phyloP scores from a whole-genome alignment of 2,329 filamentous ascomycete genomes.

The Phyllosticta ampelicida region DNA sequence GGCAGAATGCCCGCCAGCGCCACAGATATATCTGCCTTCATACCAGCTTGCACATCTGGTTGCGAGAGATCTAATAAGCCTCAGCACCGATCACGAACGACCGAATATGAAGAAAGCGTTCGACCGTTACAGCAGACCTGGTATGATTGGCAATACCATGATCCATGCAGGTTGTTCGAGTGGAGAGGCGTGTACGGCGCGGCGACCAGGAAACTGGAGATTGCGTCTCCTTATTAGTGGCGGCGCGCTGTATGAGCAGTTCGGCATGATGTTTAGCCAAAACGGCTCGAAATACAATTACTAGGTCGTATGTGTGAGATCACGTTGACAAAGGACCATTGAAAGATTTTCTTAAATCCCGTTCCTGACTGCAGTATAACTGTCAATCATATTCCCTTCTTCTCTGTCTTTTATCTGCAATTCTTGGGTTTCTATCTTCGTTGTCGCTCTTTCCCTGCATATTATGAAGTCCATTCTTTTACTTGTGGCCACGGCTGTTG shows the following conservation, averaged over 20 bases:
- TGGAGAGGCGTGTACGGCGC: background rate
- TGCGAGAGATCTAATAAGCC: background rate
- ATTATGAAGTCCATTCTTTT: background rate
- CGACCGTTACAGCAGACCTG: background rate
- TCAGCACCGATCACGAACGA: background rate
- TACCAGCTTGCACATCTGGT: no score
- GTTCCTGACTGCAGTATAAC: background rate
- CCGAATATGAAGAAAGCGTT: background rate
- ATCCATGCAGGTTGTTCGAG: background rate
- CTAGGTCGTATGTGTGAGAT: background rate
- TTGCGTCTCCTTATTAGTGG: background rate
- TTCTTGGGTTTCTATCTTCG: background rate
- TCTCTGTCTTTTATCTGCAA: background rate
- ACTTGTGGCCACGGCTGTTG: background rate
- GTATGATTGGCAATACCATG: background rate
- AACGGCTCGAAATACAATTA: background rate
- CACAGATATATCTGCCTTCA: no score
- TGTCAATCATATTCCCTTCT: background rate
- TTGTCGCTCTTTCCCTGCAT: background rate
- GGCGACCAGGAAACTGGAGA: background rate
- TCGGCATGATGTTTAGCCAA: background rate
- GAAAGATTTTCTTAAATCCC: background rate
- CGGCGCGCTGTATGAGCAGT: background rate
- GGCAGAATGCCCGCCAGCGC: no score
- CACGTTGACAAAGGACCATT: background rate